These are phyloP conservation scores for Emericellopsis atlantica DNA, from an alignment of 2,329 filamentous ascomycete species.

Conservation along the genomic window DNA sequence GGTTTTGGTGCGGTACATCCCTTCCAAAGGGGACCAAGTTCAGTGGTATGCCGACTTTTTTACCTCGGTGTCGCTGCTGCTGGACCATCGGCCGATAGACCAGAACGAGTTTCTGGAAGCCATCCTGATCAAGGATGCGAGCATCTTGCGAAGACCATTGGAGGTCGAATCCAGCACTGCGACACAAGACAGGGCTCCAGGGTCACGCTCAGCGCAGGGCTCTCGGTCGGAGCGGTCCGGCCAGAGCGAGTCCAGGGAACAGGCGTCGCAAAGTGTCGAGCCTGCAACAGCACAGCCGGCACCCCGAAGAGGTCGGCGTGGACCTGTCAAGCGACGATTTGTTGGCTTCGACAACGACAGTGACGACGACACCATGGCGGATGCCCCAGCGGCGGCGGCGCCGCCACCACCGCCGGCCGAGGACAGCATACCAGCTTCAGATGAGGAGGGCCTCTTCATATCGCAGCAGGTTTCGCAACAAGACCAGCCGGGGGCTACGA, in stretches of 20 bases:
- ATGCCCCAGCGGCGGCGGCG: conserved; percentile 1
- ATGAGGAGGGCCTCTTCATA: conserved; percentile 41
- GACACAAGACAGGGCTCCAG: conserved; percentile 5
- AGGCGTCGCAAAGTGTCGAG: conserved; percentile 5
- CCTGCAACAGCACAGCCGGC: conserved; percentile 10
- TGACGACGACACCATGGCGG: conserved; percentile 23
- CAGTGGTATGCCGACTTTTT: conserved; percentile 62
- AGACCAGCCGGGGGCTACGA: conserved; percentile 8
- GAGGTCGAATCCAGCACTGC: conserved; percentile 27
- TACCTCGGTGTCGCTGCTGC: conserved; percentile 52
- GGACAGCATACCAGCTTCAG: conserved; percentile 8
- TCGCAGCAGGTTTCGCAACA: conserved; percentile 29
- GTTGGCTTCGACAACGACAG: conserved; percentile 51
- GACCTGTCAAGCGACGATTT: conserved; percentile 45
- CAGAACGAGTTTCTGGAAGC: conserved; percentile 88
- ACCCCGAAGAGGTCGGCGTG: conserved; percentile 3
- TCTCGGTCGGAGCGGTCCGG: too few species aligned
- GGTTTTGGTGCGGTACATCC: conserved; percentile 62
- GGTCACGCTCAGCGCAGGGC: neutral
- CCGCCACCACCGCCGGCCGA: conserved; percentile 2
- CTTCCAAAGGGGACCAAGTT: conserved; percentile 37
- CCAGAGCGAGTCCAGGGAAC: conserved; percentile 1
- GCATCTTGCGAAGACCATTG: conserved; percentile 55
- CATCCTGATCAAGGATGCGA: conserved; percentile 70
- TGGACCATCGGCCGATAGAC: conserved; percentile 74